phyloP scores from a whole-genome alignment of 2,329 filamentous ascomycete species.

The Calonectria pauciramosa region DNA sequence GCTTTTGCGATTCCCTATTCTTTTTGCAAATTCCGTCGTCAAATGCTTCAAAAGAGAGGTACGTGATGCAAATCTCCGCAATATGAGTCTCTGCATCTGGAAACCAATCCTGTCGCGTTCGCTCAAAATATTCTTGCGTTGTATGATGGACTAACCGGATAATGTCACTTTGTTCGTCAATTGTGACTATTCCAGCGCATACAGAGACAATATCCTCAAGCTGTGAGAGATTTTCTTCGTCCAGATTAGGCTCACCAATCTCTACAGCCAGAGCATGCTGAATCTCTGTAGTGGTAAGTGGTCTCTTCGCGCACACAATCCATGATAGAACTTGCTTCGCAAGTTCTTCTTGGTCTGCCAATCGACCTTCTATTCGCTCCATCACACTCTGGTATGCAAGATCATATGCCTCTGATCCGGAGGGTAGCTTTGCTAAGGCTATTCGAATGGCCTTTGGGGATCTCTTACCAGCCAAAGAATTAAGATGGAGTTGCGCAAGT shows the following conservation, averaged over 20 bases:
- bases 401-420: not conserved
- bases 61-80: not conserved
- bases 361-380: slow-evolving; percentile 49
- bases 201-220: slow-evolving; percentile 50
- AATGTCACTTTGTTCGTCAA: slow-evolving; percentile 52
- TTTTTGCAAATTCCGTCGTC: not conserved
- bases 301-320: slow-evolving; percentile 53
- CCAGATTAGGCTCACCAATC: slow-evolving; percentile 39
- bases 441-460: not conserved
- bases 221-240: slow-evolving; percentile 51
- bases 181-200: slow-evolving; percentile 56
- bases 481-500: not conserved
- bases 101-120: slow-evolving; percentile 43
- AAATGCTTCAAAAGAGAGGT: not conserved
- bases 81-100: slow-evolving; percentile 17
- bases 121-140: slow-evolving; percentile 57
- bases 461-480: not conserved
- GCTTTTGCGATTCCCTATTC: not conserved
- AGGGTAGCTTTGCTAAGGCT: not conserved
- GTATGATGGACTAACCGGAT: slow-evolving; percentile 60
- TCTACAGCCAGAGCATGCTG: slow-evolving; percentile 57
- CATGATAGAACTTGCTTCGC: slow-evolving; percentile 55
- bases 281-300: slow-evolving; percentile 51
- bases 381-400: not conserved
- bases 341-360: slow-evolving; percentile 44